phyloP scores from a whole-genome alignment of 805 yeast species.

The Yarrowia porcina region DNA sequence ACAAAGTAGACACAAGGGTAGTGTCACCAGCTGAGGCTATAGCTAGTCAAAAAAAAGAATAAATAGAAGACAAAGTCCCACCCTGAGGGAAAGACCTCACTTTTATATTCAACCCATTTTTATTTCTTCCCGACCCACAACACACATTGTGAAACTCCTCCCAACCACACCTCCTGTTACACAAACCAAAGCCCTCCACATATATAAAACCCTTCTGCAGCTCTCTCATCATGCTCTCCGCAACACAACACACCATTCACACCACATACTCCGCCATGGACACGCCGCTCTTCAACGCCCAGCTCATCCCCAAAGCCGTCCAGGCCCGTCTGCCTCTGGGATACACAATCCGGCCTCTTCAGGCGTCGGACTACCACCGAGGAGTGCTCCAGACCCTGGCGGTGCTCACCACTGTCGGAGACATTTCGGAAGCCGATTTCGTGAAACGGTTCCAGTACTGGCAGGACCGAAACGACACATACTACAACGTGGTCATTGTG shows the following conservation, averaged over 20 bases:
- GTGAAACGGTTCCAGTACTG: conserved; percentile 54
- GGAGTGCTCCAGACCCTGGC: conserved; percentile 61
- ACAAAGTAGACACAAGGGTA: not conserved
- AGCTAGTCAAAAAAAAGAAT: not conserved
- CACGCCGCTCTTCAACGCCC: conserved; percentile 31
- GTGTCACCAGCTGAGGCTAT: not conserved
- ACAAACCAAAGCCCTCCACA: not conserved
- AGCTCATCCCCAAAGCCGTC: conserved; percentile 34
- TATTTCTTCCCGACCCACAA: not conserved
- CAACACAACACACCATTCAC: not conserved
- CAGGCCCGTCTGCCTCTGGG: conserved; percentile 51
- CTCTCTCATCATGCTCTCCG: not conserved
- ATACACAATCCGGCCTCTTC: conserved; percentile 60
- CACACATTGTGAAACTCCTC: too few species aligned
- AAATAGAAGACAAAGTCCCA: not conserved
- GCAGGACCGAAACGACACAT: conserved; percentile 50
- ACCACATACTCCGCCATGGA: conserved; percentile 15
- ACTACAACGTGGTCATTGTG: conserved; percentile 67
- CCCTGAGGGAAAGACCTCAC: not conserved
- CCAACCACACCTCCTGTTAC: not conserved
- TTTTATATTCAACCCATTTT: not conserved
- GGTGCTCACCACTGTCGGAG: conserved; percentile 81
- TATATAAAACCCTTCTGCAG: not conserved
- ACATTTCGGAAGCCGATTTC: conserved; percentile 53
- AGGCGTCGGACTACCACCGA: conserved; percentile 54